Base-by-base conservation (phyloP, 257 asterid genomes). In the Jasminum sambac region DNA sequence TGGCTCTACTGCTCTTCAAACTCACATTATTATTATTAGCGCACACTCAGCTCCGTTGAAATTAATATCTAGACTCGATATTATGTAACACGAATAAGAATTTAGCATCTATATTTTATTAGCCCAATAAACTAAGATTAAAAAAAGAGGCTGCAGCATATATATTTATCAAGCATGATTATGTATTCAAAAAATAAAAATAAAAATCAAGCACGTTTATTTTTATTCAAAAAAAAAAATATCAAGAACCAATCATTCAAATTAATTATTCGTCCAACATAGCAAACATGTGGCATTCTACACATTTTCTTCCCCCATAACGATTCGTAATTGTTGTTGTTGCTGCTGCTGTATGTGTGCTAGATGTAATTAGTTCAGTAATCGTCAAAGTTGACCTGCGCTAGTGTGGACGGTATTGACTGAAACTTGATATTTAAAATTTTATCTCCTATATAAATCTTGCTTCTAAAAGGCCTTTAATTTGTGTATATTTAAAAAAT, bases 1-100 rank as follows among this genome's bases (percentile, higher is more conserved):
- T 55, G 62, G 62, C 23, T 55, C 62, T 55, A 9, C 23, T 55
- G 10, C 36, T 23, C 62, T 55, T 55, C 62, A 55, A 55, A 23
- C 62, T 21, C 34, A 8, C n/a, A 55, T 55, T 23, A 55, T 50
- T n/a, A 55, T 55, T 23, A 55, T 50, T n/a, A 50, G 59, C 59
- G 17, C 11, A 17, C 59, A 19, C 25, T 6, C 59, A 1, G 2
- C 25, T 6, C 59, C 5, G 2, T 50, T 55, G n/a, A 55, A 21
- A 55, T 21, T 55, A 21, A 39, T 39, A 39, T 39, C 0, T 43
- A 1, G n/a, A 43, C 0, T 43, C 2, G n/a, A 43, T 43, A 10
- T 30, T 30, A 30, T 30, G 36, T 30, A 30, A 30, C 36, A 30
- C 36, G 4, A 30, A 30, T 30, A 1, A 30, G 36, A 30, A 30